phyloP scores from a whole-genome alignment of 805 yeast genomes.

The Teunomyces barrocoloradensis region DNA sequence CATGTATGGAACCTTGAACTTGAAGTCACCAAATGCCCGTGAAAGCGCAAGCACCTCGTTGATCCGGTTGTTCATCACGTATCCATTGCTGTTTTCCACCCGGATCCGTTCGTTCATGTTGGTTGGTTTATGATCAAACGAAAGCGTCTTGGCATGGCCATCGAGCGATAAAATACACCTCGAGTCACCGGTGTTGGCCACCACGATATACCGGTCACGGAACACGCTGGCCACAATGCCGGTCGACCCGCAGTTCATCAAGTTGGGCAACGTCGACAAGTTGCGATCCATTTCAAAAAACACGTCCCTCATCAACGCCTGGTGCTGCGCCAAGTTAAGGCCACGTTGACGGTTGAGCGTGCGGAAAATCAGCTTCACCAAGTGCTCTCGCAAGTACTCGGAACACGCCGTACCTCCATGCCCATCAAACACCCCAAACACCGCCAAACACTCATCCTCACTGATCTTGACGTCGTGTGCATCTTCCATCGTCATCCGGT shows the following conservation, averaged over 20 bases:
- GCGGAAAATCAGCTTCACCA: slow-evolving; percentile 37
- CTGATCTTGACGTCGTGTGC: slow-evolving; percentile 57
- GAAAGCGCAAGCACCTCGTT: slow-evolving; percentile 44
- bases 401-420: slow-evolving; percentile 75
- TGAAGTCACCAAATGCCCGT: slow-evolving; percentile 45
- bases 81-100: slow-evolving; percentile 41
- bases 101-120: slow-evolving; percentile 44
- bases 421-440: slow-evolving; percentile 79
- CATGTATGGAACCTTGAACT: slow-evolving; percentile 39
- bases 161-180: slow-evolving; percentile 55
- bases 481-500: slow-evolving; percentile 72
- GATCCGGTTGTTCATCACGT: slow-evolving; percentile 35
- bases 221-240: slow-evolving; percentile 34
- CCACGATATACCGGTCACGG: slow-evolving; percentile 42
- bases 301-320: slow-evolving; percentile 25
- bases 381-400: slow-evolving; percentile 44
- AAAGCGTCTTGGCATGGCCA: slow-evolving; percentile 53
- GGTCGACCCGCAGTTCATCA: slow-evolving; percentile 42
- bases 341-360: slow-evolving; percentile 15
- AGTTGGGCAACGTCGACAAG: slow-evolving; percentile 20
- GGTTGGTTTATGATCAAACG: slow-evolving; percentile 45
- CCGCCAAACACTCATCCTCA: slow-evolving; percentile 40
- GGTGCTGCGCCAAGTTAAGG: slow-evolving; percentile 11
- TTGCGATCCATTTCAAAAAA: slow-evolving; percentile 39
- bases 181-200: slow-evolving; percentile 77